A percentile compares a stretch with the other conserved stretches of the same genome.
phyloP scores from a whole-genome alignment of 2,329 filamentous ascomycete genomes.

The Fonsecaea multimorphosa region DNA sequence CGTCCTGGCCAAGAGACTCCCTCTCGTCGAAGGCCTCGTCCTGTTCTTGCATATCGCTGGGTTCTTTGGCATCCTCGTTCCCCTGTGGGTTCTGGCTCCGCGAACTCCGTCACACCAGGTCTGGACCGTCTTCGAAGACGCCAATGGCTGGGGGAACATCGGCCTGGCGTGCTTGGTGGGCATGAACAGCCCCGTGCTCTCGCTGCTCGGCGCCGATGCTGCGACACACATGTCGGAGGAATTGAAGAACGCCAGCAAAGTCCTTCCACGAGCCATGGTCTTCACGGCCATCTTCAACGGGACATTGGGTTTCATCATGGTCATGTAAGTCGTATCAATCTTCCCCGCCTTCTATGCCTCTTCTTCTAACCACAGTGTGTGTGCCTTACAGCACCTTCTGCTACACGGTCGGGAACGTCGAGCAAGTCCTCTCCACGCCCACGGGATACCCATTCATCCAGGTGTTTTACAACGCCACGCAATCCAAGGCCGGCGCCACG shows the following conservation, averaged over 20 bases:
- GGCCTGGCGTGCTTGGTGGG: slow-evolving; percentile 17
- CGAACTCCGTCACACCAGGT: slow-evolving; percentile 45
- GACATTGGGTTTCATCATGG: slow-evolving; percentile 8
- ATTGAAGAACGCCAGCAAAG: slow-evolving; percentile 12
- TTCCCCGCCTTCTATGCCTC: background rate
- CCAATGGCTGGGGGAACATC: slow-evolving; percentile 41
- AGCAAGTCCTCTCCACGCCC: slow-evolving; percentile 9
- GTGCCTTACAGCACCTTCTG: slow-evolving; percentile 9
- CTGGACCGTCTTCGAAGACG: slow-evolving; percentile 49
- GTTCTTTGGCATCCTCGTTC: slow-evolving; percentile 51
- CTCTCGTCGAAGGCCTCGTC: slow-evolving; percentile 49
- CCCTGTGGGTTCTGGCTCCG: slow-evolving; percentile 51
- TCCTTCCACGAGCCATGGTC: slow-evolving; percentile 13
- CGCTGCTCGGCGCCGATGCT: slow-evolving; percentile 16
- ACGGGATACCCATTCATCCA: slow-evolving; percentile 44
- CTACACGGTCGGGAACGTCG: slow-evolving; percentile 14
- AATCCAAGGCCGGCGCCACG: slow-evolving; percentile 41
- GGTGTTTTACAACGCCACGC: slow-evolving; percentile 46
- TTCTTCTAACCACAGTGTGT: background rate
- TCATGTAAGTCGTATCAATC: background rate
- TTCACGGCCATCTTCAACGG: slow-evolving; percentile 12
- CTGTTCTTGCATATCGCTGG: slow-evolving; percentile 51
- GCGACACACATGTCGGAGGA: slow-evolving; percentile 14
- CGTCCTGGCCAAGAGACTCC: slow-evolving; percentile 48
- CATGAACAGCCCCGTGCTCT: slow-evolving; percentile 7